phyloP scores from a whole-genome alignment of 768 basidiomycete species.

The Lactifluus pinguis region DNA sequence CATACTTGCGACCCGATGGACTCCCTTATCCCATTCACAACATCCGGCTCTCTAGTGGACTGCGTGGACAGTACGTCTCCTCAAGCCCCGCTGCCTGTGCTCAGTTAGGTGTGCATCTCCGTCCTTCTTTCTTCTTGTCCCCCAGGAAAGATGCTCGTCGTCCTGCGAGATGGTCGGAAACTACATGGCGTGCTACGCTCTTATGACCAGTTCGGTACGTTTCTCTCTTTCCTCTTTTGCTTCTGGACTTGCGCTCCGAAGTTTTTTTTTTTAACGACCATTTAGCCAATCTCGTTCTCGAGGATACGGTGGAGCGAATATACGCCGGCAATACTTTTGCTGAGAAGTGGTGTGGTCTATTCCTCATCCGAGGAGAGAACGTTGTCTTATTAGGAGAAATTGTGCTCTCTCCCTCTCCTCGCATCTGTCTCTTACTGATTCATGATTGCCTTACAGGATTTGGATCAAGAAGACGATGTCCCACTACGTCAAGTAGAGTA shows the following conservation, averaged over 20 bases:
- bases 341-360: slow-evolving; percentile 81
- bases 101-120: slow-evolving; percentile 12
- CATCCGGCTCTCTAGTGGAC: slow-evolving; percentile 96
- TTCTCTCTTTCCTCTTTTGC: not conserved
- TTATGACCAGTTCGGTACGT: slow-evolving; percentile 96
- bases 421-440: not conserved
- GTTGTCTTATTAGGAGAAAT: slow-evolving; percentile 96
- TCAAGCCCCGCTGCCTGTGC: slow-evolving; percentile 24
- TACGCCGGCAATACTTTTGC: slow-evolving; percentile 84
- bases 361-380: slow-evolving; percentile 95
- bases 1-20: slow-evolving; percentile 50
- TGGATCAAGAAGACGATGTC: slow-evolving; percentile 86
- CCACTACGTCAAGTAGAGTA: slow-evolving; percentile 71
- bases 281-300: slow-evolving; percentile 92
- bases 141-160: slow-evolving; percentile 96
- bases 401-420: slow-evolving; percentile 33
- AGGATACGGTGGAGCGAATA: slow-evolving; percentile 92
- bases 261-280: not conserved
- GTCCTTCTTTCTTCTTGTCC: not conserved
- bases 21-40: slow-evolving; percentile 96
- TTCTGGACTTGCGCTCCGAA: not conserved
- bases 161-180: slow-evolving; percentile 93
- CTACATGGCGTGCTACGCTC: slow-evolving; percentile 92
- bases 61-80: slow-evolving; percentile 99
- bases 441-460: slow-evolving; percentile 46